A percentile compares a stretch with the other conserved stretches of the same genome.
Conservation (phyloP, 306 rosid genomes). For the Acacia melanoxylon region DNA sequence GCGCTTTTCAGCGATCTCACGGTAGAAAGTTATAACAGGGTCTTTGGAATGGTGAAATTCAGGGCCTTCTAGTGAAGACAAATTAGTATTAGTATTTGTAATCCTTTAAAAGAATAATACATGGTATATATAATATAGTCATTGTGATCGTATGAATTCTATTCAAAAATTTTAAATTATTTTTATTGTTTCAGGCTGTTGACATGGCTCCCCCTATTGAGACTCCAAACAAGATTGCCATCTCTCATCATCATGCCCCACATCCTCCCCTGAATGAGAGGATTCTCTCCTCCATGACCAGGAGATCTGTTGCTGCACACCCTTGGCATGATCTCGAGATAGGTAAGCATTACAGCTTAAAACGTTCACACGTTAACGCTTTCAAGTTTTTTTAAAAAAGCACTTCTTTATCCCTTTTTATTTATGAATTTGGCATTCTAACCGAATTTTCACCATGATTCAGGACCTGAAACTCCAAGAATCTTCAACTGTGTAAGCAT, state of each 20-base stretch:
- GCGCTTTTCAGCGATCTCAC: not conserved
- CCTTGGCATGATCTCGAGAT: slow-evolving; percentile 99
- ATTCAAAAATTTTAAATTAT: not conserved
- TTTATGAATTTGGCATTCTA: not conserved
- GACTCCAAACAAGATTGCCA: slow-evolving; percentile 47
- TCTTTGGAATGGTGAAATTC: not conserved
- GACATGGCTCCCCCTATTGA: slow-evolving; percentile 69
- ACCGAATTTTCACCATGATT: slow-evolving; percentile 24
- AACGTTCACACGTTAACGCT: not conserved
- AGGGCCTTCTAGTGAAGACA: not conserved
- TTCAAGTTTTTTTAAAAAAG: not conserved
- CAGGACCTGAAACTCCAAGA: slow-evolving; percentile 94
- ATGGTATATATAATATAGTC: not conserved
- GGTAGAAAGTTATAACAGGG: not conserved
- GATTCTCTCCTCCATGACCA: slow-evolving; percentile 89
- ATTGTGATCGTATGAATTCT: not conserved
- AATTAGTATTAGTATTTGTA: not conserved
- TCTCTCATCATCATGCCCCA: slow-evolving; percentile 33
- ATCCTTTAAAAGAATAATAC: not conserved
- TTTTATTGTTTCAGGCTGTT: slow-evolving; percentile 36
- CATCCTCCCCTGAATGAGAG: slow-evolving; percentile 92
- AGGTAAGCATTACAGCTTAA: slow-evolving; percentile 45
- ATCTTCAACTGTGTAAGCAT: slow-evolving; percentile 88
- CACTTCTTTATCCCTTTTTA: not conserved
- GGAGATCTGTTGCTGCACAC: slow-evolving; percentile 98